Base-by-base conservation (phyloP, 1,284 basidiomycete genomes). In the Pseudozyma pruni region DNA sequence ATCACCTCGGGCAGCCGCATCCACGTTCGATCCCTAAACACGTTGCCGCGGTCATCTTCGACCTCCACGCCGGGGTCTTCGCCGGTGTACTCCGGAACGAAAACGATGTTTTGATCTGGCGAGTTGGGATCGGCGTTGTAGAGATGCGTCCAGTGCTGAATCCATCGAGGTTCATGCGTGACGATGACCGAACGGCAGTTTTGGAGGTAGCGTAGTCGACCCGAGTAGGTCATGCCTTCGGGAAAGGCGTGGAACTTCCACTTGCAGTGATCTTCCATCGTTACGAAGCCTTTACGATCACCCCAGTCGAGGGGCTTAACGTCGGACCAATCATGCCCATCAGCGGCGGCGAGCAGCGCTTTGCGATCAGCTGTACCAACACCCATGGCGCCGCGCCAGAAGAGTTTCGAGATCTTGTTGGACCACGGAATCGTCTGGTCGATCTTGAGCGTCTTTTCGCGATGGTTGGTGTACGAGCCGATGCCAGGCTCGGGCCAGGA, bases 51-150 rank as follows among this genome's bases (percentile, higher is more conserved):
- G 11, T 70, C 71, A 35, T 74, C 74, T 47, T 76, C 55, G 1
- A 73, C 72, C 25, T 68, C 56, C 5, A 58, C 40, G 7, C 70
- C 74, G 1, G 39, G 49, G 4, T 62, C 17, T 1, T 47, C 58
- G 27, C 51, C 59, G 11, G 58, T 42, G 39, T 58, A 68, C 22
- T 62, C 55, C 45, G 76, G 76, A 19, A 80, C 70, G 22, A 70
- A 77, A 37, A 80, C 78, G 38, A 80, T 80, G 73, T 80, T 80
- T 37, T 80, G 78, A 44, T 80, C 78, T n/a, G 73, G 71, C 38
- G 69, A 73, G 9, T 29, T 23, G 14, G 66, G 61, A 38, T 80
- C 71, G 9, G 74, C 45, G 38, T 80, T 80, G 50, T 75, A 78
- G 3, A 80, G 70, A 42, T 80, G 78, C 4, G 78, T 79, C 69